A percentile compares a stretch with the other conserved stretches of the same genome.
phyloP scores from a whole-genome alignment of 2,329 filamentous ascomycete genomes.

The Diaporthe citrichinensis region DNA sequence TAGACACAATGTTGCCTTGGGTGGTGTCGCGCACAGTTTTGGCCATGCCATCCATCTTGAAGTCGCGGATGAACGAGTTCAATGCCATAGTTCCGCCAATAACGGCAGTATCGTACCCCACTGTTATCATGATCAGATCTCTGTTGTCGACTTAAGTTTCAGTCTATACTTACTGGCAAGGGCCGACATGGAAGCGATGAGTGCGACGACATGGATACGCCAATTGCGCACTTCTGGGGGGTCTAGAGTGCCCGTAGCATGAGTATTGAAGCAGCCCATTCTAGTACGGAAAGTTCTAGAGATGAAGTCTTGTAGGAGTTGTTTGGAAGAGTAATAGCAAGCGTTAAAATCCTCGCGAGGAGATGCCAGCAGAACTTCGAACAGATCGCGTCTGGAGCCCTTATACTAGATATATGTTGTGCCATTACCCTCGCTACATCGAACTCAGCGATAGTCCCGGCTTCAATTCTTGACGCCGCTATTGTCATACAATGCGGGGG shows the following conservation, averaged over 20 bases:
- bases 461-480: not conserved
- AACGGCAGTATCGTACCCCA: constrained; percentile 74
- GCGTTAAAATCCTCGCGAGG: not conserved
- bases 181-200: constrained; percentile 25
- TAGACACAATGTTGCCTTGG: constrained; percentile 46
- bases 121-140: constrained; percentile 59
- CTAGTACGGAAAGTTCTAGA: not conserved
- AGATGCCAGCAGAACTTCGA: not conserved
- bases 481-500: constrained; percentile 12
- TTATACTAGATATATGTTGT: constrained; percentile 8
- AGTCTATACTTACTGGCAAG: constrained; percentile 13
- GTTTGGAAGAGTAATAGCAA: not conserved
- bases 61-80: constrained; percentile 66
- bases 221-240: constrained; percentile 22
- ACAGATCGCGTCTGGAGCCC: not conserved
- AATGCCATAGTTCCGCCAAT: constrained; percentile 77
- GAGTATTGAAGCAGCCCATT: constrained; percentile 25
- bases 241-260: constrained; percentile 16
- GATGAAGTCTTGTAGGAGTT: not conserved
- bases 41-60: constrained; percentile 45
- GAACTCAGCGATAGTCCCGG: not conserved
- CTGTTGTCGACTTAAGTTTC: not conserved
- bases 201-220: constrained; percentile 22
- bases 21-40: constrained; percentile 40
- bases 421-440: not conserved